phyloP scores from a whole-genome alignment of 495 filamentous ascomycete genomes.

The Neurospora tetrasperma region DNA sequence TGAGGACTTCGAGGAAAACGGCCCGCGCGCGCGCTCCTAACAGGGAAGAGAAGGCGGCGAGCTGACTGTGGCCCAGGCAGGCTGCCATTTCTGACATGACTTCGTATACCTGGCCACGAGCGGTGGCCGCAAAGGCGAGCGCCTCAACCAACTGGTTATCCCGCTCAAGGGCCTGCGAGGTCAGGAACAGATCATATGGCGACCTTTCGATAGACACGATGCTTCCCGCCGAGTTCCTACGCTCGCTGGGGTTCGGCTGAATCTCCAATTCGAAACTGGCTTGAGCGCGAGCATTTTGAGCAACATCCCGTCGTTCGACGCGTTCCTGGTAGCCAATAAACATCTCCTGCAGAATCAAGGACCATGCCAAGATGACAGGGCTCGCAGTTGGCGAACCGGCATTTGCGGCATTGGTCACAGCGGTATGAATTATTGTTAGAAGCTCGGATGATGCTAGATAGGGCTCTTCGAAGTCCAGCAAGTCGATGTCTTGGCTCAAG shows the following conservation, averaged over 20 bases:
- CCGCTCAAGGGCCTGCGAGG: slow-evolving; percentile 28
- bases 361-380: slow-evolving; percentile 68
- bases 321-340: slow-evolving; percentile 46
- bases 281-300: slow-evolving; percentile 52
- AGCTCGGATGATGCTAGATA: slow-evolving; percentile 55
- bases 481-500: slow-evolving; percentile 30
- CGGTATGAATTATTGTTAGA: slow-evolving; percentile 54
- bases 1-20: slow-evolving; percentile 55
- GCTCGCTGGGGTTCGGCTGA: slow-evolving; percentile 23
- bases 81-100: slow-evolving; percentile 48
- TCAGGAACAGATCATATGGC: slow-evolving; percentile 37
- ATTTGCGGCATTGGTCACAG: slow-evolving; percentile 42
- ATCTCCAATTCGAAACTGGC: slow-evolving; percentile 39
- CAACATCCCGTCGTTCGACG: slow-evolving; percentile 48
- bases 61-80: slow-evolving; percentile 33
- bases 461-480: slow-evolving; percentile 33
- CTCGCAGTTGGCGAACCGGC: slow-evolving; percentile 41
- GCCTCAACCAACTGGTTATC: slow-evolving; percentile 26
- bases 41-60: slow-evolving; percentile 34
- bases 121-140: slow-evolving; percentile 41
- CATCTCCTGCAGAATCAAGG: slow-evolving; percentile 60
- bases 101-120: slow-evolving; percentile 49
- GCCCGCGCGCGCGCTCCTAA: slow-evolving; percentile 45
- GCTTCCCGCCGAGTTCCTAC: slow-evolving; percentile 40
- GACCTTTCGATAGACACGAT: slow-evolving; percentile 40